These are phyloP conservation scores for Ochetophila trinervis DNA, from an alignment of 306 rosid species.

Conservation along the genomic window DNA sequence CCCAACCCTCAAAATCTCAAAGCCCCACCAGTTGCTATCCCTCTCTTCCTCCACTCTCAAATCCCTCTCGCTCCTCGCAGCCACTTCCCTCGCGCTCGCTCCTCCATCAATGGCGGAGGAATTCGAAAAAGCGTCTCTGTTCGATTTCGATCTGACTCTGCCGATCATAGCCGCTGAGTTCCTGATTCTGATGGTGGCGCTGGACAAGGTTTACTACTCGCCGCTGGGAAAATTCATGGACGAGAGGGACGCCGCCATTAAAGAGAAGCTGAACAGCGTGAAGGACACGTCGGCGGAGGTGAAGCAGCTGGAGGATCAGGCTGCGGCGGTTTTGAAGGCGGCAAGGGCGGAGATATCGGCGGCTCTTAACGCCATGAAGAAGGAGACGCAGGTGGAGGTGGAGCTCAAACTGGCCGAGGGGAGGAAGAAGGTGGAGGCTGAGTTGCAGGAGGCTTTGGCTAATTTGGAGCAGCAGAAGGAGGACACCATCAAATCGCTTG, in stretches of 20 bases:
- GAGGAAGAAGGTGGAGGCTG: conserved; percentile 74
- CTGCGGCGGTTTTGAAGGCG: conserved; percentile 59
- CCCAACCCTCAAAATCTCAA: conserved; percentile 31
- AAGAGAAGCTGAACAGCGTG: conserved; percentile 76
- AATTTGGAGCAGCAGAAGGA: conserved; percentile 72
- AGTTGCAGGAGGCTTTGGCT: conserved; percentile 72
- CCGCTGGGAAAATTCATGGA: conserved; percentile 94
- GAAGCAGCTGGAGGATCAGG: conserved; percentile 84
- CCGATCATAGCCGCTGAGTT: conserved; percentile 74
- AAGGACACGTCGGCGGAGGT: conserved; percentile 78
- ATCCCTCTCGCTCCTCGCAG: conserved; percentile 52
- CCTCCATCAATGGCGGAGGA: conserved; percentile 63
- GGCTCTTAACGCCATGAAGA: conserved; percentile 87
- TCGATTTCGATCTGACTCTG: conserved; percentile 86
- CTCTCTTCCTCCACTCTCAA: conserved; percentile 45
- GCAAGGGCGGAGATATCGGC: conserved; percentile 88
- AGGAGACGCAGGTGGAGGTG: conserved; percentile 81
- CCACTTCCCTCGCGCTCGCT: conserved; percentile 46
- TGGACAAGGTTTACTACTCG: conserved; percentile 75
- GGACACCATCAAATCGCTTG: conserved; percentile 74
- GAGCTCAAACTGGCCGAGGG: conserved; percentile 80
- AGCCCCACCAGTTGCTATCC: conserved; percentile 25
- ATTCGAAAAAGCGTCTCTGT: conserved; percentile 82
- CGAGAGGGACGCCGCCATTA: conserved; percentile 64
- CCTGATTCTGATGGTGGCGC: conserved; percentile 70